phyloP scores from a whole-genome alignment of 495 filamentous ascomycete genomes.

The Apiosordaria backusii region DNA sequence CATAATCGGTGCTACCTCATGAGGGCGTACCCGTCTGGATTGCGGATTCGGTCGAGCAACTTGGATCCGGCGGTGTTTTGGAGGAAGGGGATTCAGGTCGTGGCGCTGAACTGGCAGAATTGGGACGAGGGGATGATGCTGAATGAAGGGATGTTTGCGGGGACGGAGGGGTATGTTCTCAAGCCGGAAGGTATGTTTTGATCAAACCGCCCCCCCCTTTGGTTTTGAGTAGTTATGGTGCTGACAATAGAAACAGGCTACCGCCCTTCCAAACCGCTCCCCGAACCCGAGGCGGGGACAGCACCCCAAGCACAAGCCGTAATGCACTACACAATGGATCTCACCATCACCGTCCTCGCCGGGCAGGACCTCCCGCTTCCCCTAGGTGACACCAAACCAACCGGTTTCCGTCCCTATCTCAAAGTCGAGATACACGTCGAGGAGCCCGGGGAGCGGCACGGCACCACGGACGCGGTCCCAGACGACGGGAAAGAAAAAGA shows the following conservation, averaged over 20 bases:
- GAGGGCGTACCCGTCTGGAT: conserved; percentile 82
- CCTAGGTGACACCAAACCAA: conserved; percentile 49
- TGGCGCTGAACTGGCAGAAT: conserved; percentile 92
- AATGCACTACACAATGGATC: conserved; percentile 48
- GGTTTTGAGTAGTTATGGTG: not conserved
- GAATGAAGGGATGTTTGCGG: conserved; percentile 87
- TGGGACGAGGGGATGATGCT: conserved; percentile 93
- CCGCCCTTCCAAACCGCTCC: conserved; percentile 2
- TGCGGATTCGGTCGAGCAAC: conserved; percentile 80
- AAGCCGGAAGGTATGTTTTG: conserved; percentile 64
- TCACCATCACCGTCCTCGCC: conserved; percentile 53
- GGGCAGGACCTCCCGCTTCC: conserved; percentile 57
- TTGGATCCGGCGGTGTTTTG: conserved; percentile 80
- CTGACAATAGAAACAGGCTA: conserved; percentile 8
- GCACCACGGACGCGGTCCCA: conserved; percentile 29
- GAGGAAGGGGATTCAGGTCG: conserved; percentile 86
- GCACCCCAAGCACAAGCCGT: conserved; percentile 33
- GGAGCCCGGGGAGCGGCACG: conserved; percentile 49
- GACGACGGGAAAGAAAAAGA: conserved; percentile 41
- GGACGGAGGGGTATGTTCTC: conserved; percentile 74
- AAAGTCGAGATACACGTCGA: conserved; percentile 81
- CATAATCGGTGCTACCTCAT: conserved; percentile 85
- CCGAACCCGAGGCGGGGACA: not conserved
- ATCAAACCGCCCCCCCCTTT: not conserved
- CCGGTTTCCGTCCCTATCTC: conserved; percentile 70